Percentiles rank a stretch among this genome's conserved stretches.
Evolutionary conservation across 2,329 filamentous ascomycete species (phyloP).

Genomic region (Botrytis cinerea): DNA sequence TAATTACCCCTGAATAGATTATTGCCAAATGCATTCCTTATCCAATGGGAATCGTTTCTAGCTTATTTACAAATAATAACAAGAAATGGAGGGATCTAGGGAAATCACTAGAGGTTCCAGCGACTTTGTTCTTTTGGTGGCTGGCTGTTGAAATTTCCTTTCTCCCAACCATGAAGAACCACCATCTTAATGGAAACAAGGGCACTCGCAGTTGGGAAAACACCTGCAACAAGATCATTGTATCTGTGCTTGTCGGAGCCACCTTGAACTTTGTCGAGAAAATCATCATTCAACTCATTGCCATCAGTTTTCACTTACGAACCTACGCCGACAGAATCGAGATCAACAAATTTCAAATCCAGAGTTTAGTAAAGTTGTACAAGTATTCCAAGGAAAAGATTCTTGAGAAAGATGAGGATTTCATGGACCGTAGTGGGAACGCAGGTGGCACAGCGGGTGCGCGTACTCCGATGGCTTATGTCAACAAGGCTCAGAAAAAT

Average conservation of each 20-base stretch:
- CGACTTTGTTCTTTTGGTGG: slow-evolving; percentile 89
- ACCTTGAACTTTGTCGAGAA: slow-evolving; percentile 87
- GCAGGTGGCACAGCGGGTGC: slow-evolving; percentile 48
- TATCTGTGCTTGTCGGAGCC: slow-evolving; percentile 78
- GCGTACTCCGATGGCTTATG: slow-evolving; percentile 68
- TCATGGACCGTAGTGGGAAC: slow-evolving; percentile 52
- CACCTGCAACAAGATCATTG: slow-evolving; percentile 81
- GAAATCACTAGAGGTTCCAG: slow-evolving; percentile 79
- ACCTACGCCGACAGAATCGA: slow-evolving; percentile 92
- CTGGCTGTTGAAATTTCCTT: slow-evolving; percentile 85
- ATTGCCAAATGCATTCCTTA: slow-evolving; percentile 65
- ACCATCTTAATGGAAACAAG: slow-evolving; percentile 53
- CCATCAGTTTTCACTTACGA: slow-evolving; percentile 85
- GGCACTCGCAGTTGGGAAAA: slow-evolving; percentile 67
- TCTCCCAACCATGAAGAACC: slow-evolving; percentile 72
- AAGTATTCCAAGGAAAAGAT: slow-evolving; percentile 64
- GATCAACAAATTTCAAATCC: slow-evolving; percentile 88
- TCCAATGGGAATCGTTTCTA: slow-evolving; percentile 64
- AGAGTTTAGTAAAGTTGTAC: slow-evolving; percentile 64
- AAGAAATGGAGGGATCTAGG: slow-evolving; percentile 95
- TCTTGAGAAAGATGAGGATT: slow-evolving; percentile 73
- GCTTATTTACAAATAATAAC: slow-evolving; percentile 76
- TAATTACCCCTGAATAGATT: slow-evolving; percentile 46
- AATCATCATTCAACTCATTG: slow-evolving; percentile 91
- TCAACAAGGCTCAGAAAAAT: slow-evolving; percentile 70